Evolutionary conservation across 108 stramenopile species (phyloP).

Genomic region (Parietichytrium sp.): DNA sequence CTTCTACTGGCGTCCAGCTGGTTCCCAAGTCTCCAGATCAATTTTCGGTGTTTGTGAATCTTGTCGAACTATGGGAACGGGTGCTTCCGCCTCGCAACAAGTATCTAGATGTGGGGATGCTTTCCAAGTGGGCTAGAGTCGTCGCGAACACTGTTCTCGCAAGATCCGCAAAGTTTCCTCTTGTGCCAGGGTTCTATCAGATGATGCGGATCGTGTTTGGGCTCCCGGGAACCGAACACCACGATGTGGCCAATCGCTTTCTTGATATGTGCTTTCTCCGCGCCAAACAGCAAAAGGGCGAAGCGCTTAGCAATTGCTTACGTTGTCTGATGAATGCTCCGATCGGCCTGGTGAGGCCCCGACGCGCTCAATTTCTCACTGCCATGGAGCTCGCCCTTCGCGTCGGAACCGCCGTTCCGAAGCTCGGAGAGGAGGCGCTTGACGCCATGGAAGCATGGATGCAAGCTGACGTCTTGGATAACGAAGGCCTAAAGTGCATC

Average conservation of each 20-base stretch:
- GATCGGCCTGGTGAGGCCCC: background rate
- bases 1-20: background rate
- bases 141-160: background rate
- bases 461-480: background rate
- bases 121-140: constrained; percentile 16
- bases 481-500: background rate
- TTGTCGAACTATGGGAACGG: constrained; percentile 19
- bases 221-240: background rate
- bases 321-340: background rate
- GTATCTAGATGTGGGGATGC: background rate
- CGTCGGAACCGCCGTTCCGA: background rate
- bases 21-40: background rate
- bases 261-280: constrained; percentile 31
- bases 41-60: constrained; percentile 11
- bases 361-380: constrained; percentile 5
- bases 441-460: background rate
- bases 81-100: background rate
- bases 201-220: constrained; percentile 13
- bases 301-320: background rate
- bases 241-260: background rate
- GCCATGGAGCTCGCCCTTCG: background rate
- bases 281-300: constrained; percentile 1
- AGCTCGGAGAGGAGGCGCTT: background rate
- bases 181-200: background rate
- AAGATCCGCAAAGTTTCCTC: background rate